Base-by-base conservation (phyloP, 1,284 basidiomycete genomes). In the Heterobasidion occidentale region DNA sequence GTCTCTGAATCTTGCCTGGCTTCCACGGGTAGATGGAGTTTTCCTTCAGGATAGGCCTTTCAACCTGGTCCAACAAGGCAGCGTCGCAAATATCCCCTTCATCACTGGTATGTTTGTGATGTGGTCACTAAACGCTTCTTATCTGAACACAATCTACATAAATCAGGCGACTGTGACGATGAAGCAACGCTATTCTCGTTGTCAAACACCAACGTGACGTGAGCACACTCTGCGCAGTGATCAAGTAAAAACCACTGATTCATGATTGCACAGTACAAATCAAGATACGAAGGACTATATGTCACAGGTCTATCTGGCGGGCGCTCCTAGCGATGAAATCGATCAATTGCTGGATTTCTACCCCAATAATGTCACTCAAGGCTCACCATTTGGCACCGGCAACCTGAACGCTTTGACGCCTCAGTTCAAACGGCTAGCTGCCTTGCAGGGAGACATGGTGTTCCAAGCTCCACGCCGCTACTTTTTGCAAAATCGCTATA, bases 401-500 rank as follows among this genome's bases (percentile, higher is more conserved):
- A 55, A 66, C 20, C 50, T 71, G 1, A 77, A 80, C 56, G 71
- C 68, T 0, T 55, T 83, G 9, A 73, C 77, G 0, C 76, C 77
- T 0, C 72, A 83, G 58, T 83, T 70, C 68, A 82, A 84, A 65
- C 70, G 81, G 19, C 61, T 83, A 1, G 74, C 81, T 9, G 70
- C 80, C 0, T 65, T 84, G 58, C 70, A 71, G 46, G 82, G 80
- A 0, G 83, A 84, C 58, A 64, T 71, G 1, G 69, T 77, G 1
- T 83, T 85, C 68, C 79, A 83, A 55, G 79, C 72, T 0, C 77
- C 79, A 2, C 70, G 81, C n/a, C 67, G 79, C 15, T 77, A 77
- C 66, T 73, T 84, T 60, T 61, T 83, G 14, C 38, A 42, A 42
- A 11, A 42, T 11, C 38, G 38, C n/a, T 42, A 11, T 11, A 7